Percentiles rank a stretch among this genome's conserved stretches.
Conservation (phyloP, 2,329 filamentous ascomycete genomes). For the Lojkania enalia region DNA sequence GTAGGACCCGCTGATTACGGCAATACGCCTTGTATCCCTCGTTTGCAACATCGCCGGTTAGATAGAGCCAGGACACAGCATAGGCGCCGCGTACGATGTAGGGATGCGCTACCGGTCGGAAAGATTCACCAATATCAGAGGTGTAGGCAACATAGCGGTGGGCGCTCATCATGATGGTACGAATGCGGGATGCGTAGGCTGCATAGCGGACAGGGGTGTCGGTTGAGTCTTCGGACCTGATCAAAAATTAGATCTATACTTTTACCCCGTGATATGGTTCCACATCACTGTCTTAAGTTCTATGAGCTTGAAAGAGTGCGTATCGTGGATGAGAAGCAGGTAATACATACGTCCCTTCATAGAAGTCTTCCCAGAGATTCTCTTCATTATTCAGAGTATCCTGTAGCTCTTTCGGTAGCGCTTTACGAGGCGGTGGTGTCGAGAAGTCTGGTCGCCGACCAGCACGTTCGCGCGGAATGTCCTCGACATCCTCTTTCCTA, state of each 20-base stretch:
- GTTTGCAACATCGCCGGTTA: constrained; percentile 85
- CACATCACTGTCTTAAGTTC: neutral
- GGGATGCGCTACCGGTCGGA: constrained; percentile 89
- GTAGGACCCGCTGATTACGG: constrained; percentile 75
- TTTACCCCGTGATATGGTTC: neutral
- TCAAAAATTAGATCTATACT: constrained; percentile 6
- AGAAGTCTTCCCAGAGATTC: constrained; percentile 74
- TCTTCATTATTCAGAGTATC: constrained; percentile 65
- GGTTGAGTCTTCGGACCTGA: constrained; percentile 76
- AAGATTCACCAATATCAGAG: constrained; percentile 93
- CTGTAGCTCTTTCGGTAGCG: constrained; percentile 59
- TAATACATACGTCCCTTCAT: constrained; percentile 72
- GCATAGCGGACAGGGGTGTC: constrained; percentile 88
- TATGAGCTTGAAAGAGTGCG: constrained; percentile 1
- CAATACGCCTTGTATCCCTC: constrained; percentile 96
- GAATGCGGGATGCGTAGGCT: constrained; percentile 82
- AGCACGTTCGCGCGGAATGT: constrained; percentile 47
- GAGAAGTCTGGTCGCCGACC: constrained; percentile 54
- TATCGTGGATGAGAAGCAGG: neutral
- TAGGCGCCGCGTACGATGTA: constrained; percentile 81
- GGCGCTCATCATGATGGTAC: constrained; percentile 84
- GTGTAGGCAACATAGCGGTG: constrained; percentile 98
- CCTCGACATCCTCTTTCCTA: constrained; percentile 30
- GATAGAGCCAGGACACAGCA: constrained; percentile 88
- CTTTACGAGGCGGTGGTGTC: constrained; percentile 53